These are phyloP conservation scores for Cladosporium halotolerans DNA, from an alignment of 2,329 filamentous ascomycete genomes.

Conservation along the genomic window DNA sequence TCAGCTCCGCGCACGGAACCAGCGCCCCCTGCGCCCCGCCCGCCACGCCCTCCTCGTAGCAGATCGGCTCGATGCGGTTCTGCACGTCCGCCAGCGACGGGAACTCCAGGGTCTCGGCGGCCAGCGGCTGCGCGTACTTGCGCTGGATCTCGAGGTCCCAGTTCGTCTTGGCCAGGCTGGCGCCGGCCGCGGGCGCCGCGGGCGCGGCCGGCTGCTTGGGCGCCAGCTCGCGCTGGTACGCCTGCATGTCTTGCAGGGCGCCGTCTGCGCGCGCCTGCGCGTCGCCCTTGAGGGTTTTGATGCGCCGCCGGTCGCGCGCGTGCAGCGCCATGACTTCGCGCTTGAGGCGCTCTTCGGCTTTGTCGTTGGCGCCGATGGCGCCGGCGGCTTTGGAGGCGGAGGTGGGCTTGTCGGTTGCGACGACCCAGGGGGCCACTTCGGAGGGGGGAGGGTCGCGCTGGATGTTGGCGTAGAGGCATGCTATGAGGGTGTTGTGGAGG, in stretches of 20 bases:
- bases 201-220: slow-evolving; percentile 20
- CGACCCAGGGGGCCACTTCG: slow-evolving; percentile 59
- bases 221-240: slow-evolving; percentile 25
- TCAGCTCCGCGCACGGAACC: slow-evolving; percentile 50
- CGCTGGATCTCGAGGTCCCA: slow-evolving; percentile 62
- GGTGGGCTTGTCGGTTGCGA: slow-evolving; percentile 65
- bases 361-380: slow-evolving; percentile 50
- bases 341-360: slow-evolving; percentile 57
- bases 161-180: slow-evolving; percentile 35
- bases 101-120: slow-evolving; percentile 57
- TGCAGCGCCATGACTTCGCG: slow-evolving; percentile 58
- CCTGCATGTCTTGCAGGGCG: slow-evolving; percentile 22
- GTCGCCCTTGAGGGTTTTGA: slow-evolving; percentile 28
- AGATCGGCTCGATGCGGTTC: slow-evolving; percentile 57
- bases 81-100: slow-evolving; percentile 53
- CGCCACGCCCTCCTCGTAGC: slow-evolving; percentile 57
- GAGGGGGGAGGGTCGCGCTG: slow-evolving; percentile 53
- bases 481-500: slow-evolving; percentile 57
- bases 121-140: slow-evolving; percentile 57
- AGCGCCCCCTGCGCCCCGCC: slow-evolving; percentile 30
- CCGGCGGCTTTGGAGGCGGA: slow-evolving; percentile 55
- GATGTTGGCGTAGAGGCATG: slow-evolving; percentile 54
- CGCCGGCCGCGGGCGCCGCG: slow-evolving; percentile 17
- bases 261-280: slow-evolving; percentile 6
- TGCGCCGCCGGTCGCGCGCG: slow-evolving; percentile 52